Evolutionary conservation across 2,329 filamentous ascomycete species (phyloP), one percentile per base, ranked within the genome.

Genomic region (Penicillium polonicum): DNA sequence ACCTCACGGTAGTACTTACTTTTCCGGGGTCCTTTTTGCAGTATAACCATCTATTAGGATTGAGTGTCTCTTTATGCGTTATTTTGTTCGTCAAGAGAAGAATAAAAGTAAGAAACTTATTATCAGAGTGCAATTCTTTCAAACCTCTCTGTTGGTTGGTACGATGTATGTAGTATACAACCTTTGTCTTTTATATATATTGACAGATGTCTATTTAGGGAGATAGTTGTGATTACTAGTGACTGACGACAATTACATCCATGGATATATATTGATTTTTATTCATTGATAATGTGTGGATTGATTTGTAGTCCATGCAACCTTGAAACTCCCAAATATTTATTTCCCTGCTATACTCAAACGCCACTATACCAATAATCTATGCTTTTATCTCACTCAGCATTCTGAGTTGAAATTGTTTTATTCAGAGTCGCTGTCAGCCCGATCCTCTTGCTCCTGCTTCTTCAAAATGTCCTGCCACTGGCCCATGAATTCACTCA

Each of bases 401-500:
- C 13, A 3, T 15, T n/a, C 23, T 42, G 17, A 27, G 21, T 6
- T 0, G 12, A 31, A 5, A 19, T 39, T 27, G 3, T 33, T 49
- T 48, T 66, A 67, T 8, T 63, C 63, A 0, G 64, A 67, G 33
- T 78, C 74, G 59, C 71, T 75, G 48, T 68, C 66, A 9, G 68
- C 72, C 27, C 68, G 66, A 60, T 78, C 76, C 27, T 75, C 74
- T 52, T 73, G 69, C 60, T 74, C 68, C 62, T 76, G 73, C 55
- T 74, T 72, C 41, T 76, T 74, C 57, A 82, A 65, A 56, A 84
- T 80, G 41, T 87, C 82, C 69, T 85, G 86, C 90, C 90, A 93
- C 70, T 88, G 84, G 64, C 83, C 82, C 60, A 89, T 85, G 76
- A 94, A 92, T 75, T 96, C 92, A 60, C 88, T 83, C 78, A 97